Conservation (phyloP, 2,329 filamentous ascomycete genomes). For the Sporothrix globosa region DNA sequence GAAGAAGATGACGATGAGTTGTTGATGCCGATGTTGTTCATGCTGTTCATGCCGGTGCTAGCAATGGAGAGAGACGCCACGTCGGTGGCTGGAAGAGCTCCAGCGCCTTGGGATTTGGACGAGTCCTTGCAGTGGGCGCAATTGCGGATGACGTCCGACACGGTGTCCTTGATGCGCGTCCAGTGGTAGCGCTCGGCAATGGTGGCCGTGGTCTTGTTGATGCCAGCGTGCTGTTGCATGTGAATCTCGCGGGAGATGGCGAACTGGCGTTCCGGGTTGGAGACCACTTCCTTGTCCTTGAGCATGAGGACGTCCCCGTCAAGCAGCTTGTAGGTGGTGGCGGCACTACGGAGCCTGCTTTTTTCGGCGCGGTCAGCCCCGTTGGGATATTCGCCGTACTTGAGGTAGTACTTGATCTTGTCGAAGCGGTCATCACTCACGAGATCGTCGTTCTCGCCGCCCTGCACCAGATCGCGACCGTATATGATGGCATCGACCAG, state of each 20-base stretch:
- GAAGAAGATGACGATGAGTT: conserved; percentile 15
- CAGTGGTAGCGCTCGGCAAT: conserved; percentile 96
- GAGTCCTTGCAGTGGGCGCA: conserved; percentile 87
- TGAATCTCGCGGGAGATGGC: conserved; percentile 83
- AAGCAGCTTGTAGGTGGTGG: conserved; percentile 89
- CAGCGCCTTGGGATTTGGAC: conserved; percentile 52
- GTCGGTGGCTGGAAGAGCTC: conserved; percentile 8
- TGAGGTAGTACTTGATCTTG: conserved; percentile 97
- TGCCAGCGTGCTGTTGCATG: conserved; percentile 77
- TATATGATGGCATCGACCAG: conserved; percentile 78
- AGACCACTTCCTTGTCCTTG: conserved; percentile 96
- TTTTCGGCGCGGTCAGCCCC: conserved; percentile 95
- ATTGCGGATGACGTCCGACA: conserved; percentile 90
- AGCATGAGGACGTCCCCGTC: conserved; percentile 85
- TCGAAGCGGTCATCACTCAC: conserved; percentile 96
- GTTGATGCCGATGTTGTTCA: conserved; percentile 4
- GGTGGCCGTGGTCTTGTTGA: conserved; percentile 95
- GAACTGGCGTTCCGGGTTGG: conserved; percentile 85
- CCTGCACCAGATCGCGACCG: conserved; percentile 64
- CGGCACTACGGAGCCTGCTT: conserved; percentile 87
- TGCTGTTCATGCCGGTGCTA: conserved; percentile 11
- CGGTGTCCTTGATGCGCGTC: conserved; percentile 97
- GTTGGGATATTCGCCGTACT: conserved; percentile 88
- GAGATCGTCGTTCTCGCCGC: conserved; percentile 72
- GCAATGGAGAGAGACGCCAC: conserved; percentile 27